Evolutionary conservation across 2,329 filamentous ascomycete genomes (phyloP).

Genomic region (Ophiostoma sp.): DNA sequence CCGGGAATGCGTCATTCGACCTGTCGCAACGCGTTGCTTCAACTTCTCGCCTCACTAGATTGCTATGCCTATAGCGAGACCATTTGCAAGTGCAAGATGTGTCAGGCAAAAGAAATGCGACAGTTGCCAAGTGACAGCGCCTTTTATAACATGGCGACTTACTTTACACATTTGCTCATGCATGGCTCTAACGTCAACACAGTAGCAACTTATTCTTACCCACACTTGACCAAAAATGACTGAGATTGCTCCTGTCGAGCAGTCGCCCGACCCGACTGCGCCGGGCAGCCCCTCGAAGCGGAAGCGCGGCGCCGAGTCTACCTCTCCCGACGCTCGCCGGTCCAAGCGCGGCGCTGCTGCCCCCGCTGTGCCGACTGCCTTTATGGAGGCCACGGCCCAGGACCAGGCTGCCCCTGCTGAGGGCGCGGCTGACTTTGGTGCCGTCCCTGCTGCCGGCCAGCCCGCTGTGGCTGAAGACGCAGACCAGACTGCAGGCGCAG

Average conservation of each 20-base stretch:
- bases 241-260: neutral
- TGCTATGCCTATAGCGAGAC: neutral
- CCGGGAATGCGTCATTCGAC: neutral
- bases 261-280: neutral
- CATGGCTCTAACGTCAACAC: neutral
- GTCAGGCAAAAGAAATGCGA: neutral
- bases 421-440: slow-evolving; percentile 53
- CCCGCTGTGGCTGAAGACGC: slow-evolving; percentile 52
- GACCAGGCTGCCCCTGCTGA: slow-evolving; percentile 37
- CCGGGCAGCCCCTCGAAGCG: slow-evolving; percentile 48
- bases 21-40: neutral
- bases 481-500: slow-evolving; percentile 39
- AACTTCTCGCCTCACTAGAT: neutral
- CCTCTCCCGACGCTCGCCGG: slow-evolving; percentile 51
- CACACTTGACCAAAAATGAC: slow-evolving; percentile 40
- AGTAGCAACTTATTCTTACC: neutral
- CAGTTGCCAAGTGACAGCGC: slow-evolving; percentile 1
- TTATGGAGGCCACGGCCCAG: slow-evolving; percentile 57
- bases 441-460: slow-evolving; percentile 52
- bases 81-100: neutral
- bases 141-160: neutral
- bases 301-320: slow-evolving; percentile 53
- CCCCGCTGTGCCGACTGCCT: slow-evolving; percentile 49
- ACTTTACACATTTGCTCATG: neutral
- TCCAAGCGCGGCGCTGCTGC: slow-evolving; percentile 52